phyloP scores from a whole-genome alignment of 2,329 filamentous ascomycete species.

The Diaporthe velutina region DNA sequence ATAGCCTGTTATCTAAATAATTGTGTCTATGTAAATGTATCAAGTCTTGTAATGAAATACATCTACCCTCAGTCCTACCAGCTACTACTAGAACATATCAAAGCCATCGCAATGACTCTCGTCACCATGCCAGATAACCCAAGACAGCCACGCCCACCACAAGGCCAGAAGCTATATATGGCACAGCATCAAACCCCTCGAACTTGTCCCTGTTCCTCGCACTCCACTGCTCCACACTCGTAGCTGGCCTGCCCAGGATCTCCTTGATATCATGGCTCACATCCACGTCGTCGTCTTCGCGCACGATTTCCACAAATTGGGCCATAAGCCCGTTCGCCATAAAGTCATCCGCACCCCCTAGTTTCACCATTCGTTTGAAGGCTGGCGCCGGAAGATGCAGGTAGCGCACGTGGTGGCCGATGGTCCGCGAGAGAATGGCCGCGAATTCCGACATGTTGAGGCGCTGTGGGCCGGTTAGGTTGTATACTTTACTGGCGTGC shows the following conservation, averaged over 20 bases:
- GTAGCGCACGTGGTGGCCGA: conserved; percentile 30
- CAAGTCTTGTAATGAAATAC: no score
- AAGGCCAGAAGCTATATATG: conserved; percentile 3
- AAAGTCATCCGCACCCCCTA: conserved; percentile 19
- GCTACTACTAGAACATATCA: no score
- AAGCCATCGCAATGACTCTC: background rate
- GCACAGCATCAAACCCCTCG: conserved; percentile 14
- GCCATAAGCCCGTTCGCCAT: conserved; percentile 21
- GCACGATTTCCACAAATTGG: conserved; percentile 30
- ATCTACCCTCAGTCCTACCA: no score
- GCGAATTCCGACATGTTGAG: conserved; percentile 31
- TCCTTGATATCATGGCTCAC: conserved; percentile 15
- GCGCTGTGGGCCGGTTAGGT: conserved; percentile 20
- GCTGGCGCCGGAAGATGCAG: conserved; percentile 6
- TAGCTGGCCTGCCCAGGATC: conserved; percentile 19
- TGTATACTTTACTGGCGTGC: conserved; percentile 2
- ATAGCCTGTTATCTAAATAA: no score
- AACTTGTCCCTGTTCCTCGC: conserved; percentile 11
- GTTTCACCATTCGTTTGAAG: conserved; percentile 16
- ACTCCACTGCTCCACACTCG: conserved; percentile 27
- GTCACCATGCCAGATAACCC: background rate
- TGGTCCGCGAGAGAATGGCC: background rate
- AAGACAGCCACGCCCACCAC: background rate
- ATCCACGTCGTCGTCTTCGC: conserved; percentile 11
- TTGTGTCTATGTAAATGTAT: no score